Conservation (phyloP, 441 rosid species). For the Eutrema salsugineum region DNA sequence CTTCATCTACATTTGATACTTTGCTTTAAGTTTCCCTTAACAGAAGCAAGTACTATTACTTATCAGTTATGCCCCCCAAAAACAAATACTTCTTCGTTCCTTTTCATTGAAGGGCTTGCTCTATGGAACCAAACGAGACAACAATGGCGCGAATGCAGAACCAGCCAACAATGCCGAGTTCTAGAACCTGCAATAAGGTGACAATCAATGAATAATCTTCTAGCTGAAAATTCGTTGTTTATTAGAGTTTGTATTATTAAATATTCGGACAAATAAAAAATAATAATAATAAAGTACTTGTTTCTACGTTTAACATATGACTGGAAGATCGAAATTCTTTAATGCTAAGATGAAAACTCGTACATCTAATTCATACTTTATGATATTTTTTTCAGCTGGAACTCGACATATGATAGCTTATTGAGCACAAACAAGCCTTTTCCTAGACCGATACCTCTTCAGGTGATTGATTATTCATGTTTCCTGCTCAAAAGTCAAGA, state of each 20-base stretch:
- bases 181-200: conserved; percentile 20
- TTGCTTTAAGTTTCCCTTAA: neutral
- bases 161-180: neutral
- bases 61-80: neutral
- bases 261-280: neutral
- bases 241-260: neutral
- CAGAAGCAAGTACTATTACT: neutral
- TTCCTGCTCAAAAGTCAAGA: neutral
- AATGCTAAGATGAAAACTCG: neutral
- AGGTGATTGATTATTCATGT: conserved; percentile 35
- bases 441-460: conserved; percentile 51
- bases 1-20: neutral
- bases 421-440: conserved; percentile 61
- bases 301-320: neutral
- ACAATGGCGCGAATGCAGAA: conserved; percentile 30
- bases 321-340: neutral
- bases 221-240: neutral
- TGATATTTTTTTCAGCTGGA: conserved; percentile 50
- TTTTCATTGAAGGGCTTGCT: conserved; percentile 46
- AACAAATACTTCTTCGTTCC: conserved; percentile 7
- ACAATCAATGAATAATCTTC: neutral
- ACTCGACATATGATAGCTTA: conserved; percentile 52
- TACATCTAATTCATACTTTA: neutral
- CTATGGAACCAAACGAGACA: conserved; percentile 39
- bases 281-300: neutral